A percentile compares a stretch with the other conserved stretches of the same genome.
Evolutionary conservation across 2,329 filamentous ascomycete genomes (phyloP).

Genomic region (Trichoderma oligosporum): DNA sequence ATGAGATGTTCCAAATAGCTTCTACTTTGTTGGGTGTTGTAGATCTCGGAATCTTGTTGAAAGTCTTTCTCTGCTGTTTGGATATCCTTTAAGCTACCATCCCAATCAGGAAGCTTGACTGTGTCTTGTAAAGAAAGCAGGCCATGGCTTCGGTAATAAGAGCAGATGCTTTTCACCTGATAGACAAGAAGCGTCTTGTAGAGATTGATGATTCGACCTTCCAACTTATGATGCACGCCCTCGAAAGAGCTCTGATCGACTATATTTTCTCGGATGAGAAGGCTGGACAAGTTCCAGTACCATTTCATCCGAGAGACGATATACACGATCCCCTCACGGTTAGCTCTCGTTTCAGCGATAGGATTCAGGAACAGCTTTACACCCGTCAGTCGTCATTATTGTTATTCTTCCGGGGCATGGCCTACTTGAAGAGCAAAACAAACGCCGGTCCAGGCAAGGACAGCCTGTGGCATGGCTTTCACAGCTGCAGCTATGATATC

Average conservation of each 20-base stretch:
- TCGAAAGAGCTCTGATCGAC: too few relatives aligned
- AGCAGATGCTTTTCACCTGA: background rate
- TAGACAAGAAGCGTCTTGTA: background rate
- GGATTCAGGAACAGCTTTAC: background rate
- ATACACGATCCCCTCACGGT: background rate
- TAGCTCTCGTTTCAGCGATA: background rate
- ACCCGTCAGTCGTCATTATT: background rate
- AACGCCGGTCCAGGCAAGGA: constrained; percentile 1
- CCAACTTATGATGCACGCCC: background rate
- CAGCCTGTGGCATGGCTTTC: background rate
- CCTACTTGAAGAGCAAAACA: constrained; percentile 3
- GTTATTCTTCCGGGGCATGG: background rate
- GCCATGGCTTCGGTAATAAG: background rate
- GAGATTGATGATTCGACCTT: background rate
- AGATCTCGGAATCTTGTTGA: background rate
- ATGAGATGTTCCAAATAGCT: too few relatives aligned
- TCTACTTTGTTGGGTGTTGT: too few relatives aligned
- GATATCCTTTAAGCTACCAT: background rate
- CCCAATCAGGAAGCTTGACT: background rate
- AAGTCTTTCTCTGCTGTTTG: background rate
- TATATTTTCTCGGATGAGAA: background rate
- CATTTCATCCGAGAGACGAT: background rate
- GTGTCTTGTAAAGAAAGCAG: background rate
- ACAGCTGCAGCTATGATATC: too few relatives aligned
- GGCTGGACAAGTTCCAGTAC: background rate